Conservation (phyloP, 169 alveolate genomes). For the Plasmodium yoelii region DNA sequence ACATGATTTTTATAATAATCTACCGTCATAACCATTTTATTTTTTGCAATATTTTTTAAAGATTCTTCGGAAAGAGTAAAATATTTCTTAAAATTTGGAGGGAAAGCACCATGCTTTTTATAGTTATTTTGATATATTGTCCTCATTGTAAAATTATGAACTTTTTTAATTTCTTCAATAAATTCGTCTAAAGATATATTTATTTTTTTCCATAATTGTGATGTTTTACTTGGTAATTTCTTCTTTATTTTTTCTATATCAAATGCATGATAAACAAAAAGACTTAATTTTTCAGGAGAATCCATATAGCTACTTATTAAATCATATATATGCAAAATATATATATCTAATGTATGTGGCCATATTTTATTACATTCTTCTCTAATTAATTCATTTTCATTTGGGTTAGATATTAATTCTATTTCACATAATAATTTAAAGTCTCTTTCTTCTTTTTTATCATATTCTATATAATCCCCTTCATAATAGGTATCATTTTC, state of each 20-base stretch:
- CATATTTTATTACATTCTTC: slow-evolving; percentile 65
- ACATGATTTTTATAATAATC: slow-evolving; percentile 62
- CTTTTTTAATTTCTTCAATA: slow-evolving; percentile 70
- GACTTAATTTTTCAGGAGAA: slow-evolving; percentile 69
- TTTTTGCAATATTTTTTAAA: slow-evolving; percentile 49
- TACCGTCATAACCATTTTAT: slow-evolving; percentile 68
- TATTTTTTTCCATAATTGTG: slow-evolving; percentile 76
- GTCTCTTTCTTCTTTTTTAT: slow-evolving; percentile 25
- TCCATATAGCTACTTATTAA: slow-evolving; percentile 76
- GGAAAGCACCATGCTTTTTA: slow-evolving; percentile 60
- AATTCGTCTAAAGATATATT: slow-evolving; percentile 75
- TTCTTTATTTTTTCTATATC: slow-evolving; percentile 75
- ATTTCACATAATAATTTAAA: slow-evolving; percentile 52
- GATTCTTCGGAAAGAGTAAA: slow-evolving; percentile 59
- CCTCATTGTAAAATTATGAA: slow-evolving; percentile 72
- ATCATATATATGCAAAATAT: slow-evolving; percentile 69
- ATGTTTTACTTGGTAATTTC: slow-evolving; percentile 60
- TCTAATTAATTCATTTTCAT: slow-evolving; percentile 45
- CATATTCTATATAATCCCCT: slow-evolving; percentile 7
- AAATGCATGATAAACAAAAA: slow-evolving; percentile 73
- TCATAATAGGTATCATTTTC: slow-evolving; percentile 14
- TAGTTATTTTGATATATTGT: slow-evolving; percentile 57
- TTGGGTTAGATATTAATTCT: slow-evolving; percentile 47
- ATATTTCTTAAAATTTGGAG: slow-evolving; percentile 72
- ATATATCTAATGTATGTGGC: slow-evolving; percentile 64